Evolutionary conservation across 1,284 basidiomycete genomes (phyloP).

Genomic region (Mycena sp.): DNA sequence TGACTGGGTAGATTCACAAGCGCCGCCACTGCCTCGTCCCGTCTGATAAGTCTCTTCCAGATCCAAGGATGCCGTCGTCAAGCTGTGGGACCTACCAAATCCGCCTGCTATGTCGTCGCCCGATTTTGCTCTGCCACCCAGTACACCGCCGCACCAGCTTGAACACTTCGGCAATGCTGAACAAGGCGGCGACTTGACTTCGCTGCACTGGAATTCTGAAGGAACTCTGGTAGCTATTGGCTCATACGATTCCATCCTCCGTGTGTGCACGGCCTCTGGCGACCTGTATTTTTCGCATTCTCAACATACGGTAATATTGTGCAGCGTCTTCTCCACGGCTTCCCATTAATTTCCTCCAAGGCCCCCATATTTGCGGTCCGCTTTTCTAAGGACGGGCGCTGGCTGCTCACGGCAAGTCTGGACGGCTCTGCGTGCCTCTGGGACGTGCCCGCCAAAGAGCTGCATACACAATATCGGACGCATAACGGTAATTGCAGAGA

Average conservation of each 20-base stretch:
- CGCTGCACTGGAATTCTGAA: constrained; percentile 76
- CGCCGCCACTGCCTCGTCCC: not conserved
- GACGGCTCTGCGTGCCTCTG: constrained; percentile 81
- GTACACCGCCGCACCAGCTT: constrained; percentile 54
- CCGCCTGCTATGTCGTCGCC: constrained; percentile 37
- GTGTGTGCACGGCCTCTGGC: constrained; percentile 67
- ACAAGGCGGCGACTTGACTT: constrained; percentile 72
- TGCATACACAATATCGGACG: constrained; percentile 68
- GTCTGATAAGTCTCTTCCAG: constrained; percentile 45
- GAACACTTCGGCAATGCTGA: constrained; percentile 57
- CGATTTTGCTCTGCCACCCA: constrained; percentile 43
- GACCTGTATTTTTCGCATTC: constrained; percentile 65
- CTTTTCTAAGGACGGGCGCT: constrained; percentile 76
- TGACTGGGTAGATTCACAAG: constrained; percentile 67
- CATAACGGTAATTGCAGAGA: constrained; percentile 64
- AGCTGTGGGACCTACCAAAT: constrained; percentile 77
- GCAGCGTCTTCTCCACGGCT: constrained; percentile 6
- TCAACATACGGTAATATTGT: constrained; percentile 67
- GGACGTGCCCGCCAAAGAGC: constrained; percentile 71
- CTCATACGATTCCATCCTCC: constrained; percentile 76
- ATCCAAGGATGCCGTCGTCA: constrained; percentile 79
- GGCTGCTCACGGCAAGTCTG: constrained; percentile 76
- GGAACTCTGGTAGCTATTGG: constrained; percentile 80
- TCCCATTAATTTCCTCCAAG: constrained; percentile 51
- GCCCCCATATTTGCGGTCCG: constrained; percentile 79